phyloP scores from a whole-genome alignment of 805 yeast genomes.

The Yarrowia sp. region DNA sequence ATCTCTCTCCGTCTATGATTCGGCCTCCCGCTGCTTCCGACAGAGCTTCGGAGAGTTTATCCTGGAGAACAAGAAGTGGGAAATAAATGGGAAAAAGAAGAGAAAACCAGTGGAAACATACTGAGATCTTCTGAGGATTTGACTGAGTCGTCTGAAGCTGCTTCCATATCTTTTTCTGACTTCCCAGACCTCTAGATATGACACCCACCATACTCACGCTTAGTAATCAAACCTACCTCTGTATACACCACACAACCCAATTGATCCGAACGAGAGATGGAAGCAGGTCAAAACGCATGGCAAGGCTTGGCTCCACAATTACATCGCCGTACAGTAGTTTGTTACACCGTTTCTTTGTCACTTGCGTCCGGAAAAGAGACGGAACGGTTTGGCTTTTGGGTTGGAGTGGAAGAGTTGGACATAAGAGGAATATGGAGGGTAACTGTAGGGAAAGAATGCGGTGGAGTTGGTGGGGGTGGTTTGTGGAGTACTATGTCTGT shows the following conservation, averaged over 20 bases:
- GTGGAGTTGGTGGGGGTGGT: too few relatives aligned
- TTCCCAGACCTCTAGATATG: too few relatives aligned
- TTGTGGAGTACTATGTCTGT: too few relatives aligned
- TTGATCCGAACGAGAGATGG: neutral
- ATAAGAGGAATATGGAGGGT: neutral
- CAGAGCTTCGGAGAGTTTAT: neutral
- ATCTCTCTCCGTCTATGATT: neutral
- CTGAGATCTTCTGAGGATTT: too few relatives aligned
- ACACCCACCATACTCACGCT: too few relatives aligned
- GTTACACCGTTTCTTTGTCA: neutral
- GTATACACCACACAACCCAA: too few relatives aligned
- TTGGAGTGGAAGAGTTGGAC: neutral
- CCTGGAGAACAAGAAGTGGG: too few relatives aligned
- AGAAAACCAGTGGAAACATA: too few relatives aligned
- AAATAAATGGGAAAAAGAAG: too few relatives aligned
- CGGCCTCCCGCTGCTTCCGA: conserved; percentile 7
- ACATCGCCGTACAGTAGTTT: neutral
- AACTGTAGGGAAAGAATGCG: neutral
- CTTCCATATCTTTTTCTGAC: too few relatives aligned
- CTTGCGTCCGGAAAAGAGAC: conserved; percentile 20
- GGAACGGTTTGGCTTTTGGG: neutral
- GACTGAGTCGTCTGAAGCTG: too few relatives aligned
- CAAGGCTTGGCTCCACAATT: neutral
- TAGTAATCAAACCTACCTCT: too few relatives aligned
- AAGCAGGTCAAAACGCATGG: neutral